Evolutionary conservation across 441 rosid species (phyloP), one percentile per base, ranked within the genome.

Genomic region (Adansonia grandidieri): DNA sequence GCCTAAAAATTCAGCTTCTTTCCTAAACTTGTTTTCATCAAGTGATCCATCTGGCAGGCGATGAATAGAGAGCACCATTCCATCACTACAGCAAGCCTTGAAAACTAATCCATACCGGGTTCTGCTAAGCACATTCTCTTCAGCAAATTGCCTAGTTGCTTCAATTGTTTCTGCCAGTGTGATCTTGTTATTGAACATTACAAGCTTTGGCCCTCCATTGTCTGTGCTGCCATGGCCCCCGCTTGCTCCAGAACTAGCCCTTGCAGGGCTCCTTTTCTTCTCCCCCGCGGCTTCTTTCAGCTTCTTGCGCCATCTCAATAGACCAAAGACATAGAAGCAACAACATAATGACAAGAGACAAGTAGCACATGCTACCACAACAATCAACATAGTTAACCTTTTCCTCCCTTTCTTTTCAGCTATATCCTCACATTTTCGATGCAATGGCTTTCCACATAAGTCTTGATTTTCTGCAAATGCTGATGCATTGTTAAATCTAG

Each of bases 121-220:
- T 89, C 99, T 87, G 87, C 93, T 91, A 40, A 96, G 90, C 79
- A 94, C 99, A 73, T 93, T 94, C 63, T 96, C 99, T 83, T 96
- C 99, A 13, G 94, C 98, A 32, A 96, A 96, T 63, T 92, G 93
- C 54, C 98, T 78, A 0, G 98, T 92, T 37, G 98, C 98, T 87
- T 93, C 99, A 3, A 90, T 71, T 13, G 99, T 94, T 73, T 96
- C 99, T 10, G 96, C 97, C 0, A 93, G 78, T 32, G 98, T 93
- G 81, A 94, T 92, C 86, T 91, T 96, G 91, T 91, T 91, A 73
- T 91, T 96, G 81, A 96, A 96, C 99, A 96, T 92, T 4, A 94
- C 91, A 9, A 96, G 93, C 84, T 93, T 96, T 14, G 96, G 98
- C 37, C 87, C 98, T 73, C 98, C 98, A 74, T 85, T 94, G 42